Conservation (phyloP, 495 filamentous ascomycete species). For the Tuber melanosporum region DNA sequence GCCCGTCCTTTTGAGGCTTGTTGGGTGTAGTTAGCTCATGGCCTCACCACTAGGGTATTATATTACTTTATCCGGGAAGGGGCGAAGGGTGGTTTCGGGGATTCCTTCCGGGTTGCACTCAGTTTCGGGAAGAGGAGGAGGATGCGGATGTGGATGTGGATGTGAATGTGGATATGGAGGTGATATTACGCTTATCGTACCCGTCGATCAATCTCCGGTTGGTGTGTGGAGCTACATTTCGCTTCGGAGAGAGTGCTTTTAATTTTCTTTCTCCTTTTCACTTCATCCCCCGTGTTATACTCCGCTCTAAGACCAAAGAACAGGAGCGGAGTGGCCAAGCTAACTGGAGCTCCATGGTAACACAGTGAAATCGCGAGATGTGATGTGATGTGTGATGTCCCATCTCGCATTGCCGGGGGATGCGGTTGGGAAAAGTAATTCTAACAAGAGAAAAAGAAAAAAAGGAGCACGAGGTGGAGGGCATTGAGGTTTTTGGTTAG, state of each 20-base stretch:
- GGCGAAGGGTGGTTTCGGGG: neutral
- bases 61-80: neutral
- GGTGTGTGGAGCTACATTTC: neutral
- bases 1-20: neutral
- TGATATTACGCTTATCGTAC: neutral
- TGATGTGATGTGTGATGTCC: neutral
- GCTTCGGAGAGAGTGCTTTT: neutral
- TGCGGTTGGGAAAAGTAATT: conserved; percentile 4
- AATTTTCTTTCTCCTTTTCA: neutral
- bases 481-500: neutral
- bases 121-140: neutral
- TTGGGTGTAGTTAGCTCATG: neutral
- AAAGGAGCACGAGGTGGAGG: neutral
- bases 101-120: neutral
- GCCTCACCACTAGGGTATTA: neutral
- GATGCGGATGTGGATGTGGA: neutral
- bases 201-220: neutral
- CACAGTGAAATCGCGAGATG: neutral
- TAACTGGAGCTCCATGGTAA: neutral
- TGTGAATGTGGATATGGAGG: neutral
- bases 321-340: neutral
- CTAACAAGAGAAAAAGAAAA: neutral
- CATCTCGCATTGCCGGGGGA: neutral
- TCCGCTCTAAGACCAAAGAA: neutral
- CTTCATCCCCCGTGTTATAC: neutral